A percentile compares a stretch with the other conserved stretches of the same genome.
These are phyloP conservation scores for Solanum tarijense DNA, from an alignment of 257 asterid species.

Conservation along the genomic window DNA sequence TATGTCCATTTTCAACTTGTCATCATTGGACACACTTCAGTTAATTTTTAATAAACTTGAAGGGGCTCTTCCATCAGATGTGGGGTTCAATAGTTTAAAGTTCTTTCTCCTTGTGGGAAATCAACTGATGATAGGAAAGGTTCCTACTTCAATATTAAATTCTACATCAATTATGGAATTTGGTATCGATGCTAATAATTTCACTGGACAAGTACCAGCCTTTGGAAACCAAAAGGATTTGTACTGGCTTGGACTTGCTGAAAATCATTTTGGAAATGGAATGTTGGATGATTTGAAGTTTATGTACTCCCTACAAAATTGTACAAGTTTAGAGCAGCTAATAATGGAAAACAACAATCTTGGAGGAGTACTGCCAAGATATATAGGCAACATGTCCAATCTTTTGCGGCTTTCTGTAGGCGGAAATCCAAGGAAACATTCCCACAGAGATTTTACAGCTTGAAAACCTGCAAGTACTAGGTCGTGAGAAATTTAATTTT, in stretches of 20 bases:
- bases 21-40: neutral
- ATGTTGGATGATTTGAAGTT: conserved; percentile 2
- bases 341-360: neutral
- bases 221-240: neutral
- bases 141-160: neutral
- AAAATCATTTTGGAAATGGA: neutral
- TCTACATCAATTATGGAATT: neutral
- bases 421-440: neutral
- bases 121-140: neutral
- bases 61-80: neutral
- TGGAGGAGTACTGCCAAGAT: neutral
- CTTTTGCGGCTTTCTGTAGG: neutral
- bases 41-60: neutral
- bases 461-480: neutral
- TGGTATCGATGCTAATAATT: neutral
- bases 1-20: conserved; percentile 6
- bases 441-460: neutral
- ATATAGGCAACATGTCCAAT: conserved; percentile 5
- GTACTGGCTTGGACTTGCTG: neutral
- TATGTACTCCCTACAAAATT: conserved; percentile 2
- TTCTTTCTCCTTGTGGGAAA: neutral
- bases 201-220: conserved; percentile 1
- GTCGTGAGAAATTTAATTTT: neutral
- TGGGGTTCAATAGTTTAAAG: neutral
- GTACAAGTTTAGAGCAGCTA: neutral